These are phyloP conservation scores for Globisporangium paddicum DNA, from an alignment of 352 stramenopile species.

Conservation along the genomic window DNA sequence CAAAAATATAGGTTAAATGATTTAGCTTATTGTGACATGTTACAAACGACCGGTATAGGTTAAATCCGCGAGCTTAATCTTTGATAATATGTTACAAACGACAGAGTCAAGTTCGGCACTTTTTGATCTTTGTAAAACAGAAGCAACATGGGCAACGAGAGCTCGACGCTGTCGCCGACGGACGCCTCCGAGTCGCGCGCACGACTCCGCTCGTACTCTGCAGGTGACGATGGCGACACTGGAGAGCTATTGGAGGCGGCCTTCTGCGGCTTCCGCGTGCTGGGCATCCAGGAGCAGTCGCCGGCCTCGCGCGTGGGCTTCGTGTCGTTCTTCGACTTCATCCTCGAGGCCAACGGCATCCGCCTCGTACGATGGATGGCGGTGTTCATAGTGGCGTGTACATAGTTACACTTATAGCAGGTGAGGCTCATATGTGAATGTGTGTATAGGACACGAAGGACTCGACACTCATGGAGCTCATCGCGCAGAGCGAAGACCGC, in stretches of 20 bases:
- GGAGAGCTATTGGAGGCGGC: slow-evolving; percentile 46
- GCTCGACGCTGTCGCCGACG: slow-evolving; percentile 26
- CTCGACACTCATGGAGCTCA: slow-evolving; percentile 90
- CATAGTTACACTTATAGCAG: no score
- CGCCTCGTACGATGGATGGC: slow-evolving; percentile 44
- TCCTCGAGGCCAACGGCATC: slow-evolving; percentile 92
- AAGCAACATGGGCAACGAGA: slow-evolving; percentile 58
- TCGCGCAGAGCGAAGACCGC: slow-evolving; percentile 80
- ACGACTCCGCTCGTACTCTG: slow-evolving; percentile 6
- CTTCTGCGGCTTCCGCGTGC: slow-evolving; percentile 91
- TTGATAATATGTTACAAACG: no score
- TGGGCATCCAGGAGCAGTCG: slow-evolving; percentile 95
- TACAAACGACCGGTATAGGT: no score
- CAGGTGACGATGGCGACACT: slow-evolving; percentile 14
- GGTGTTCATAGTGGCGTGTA: not conserved
- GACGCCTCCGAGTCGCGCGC: not conserved
- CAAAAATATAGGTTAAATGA: no score
- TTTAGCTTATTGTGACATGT: no score
- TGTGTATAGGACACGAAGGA: slow-evolving; percentile 66
- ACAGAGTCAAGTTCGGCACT: no score
- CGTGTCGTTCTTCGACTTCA: slow-evolving; percentile 98
- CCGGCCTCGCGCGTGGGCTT: slow-evolving; percentile 90
- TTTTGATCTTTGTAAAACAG: not conserved
- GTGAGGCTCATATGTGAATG: not conserved
- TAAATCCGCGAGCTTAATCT: no score